Percentiles rank a stretch among this genome's conserved stretches.
phyloP scores from a whole-genome alignment of 768 basidiomycete genomes.

The Pholiota microspora region DNA sequence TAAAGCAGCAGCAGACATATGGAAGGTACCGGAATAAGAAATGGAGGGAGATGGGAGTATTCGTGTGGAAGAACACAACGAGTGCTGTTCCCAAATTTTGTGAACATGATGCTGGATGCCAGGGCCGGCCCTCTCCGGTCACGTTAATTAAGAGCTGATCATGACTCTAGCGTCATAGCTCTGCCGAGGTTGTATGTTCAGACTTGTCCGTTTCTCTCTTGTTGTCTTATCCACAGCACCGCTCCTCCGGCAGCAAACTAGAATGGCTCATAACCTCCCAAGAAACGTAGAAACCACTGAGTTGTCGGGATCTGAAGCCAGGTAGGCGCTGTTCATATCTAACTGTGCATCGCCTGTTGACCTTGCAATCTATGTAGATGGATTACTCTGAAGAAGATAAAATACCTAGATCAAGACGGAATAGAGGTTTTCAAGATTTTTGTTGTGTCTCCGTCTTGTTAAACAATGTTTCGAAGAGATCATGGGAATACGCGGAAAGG shows the following conservation, averaged over 20 bases:
- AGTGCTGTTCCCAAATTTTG: slow-evolving; percentile 1
- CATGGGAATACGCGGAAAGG: slow-evolving; percentile 91
- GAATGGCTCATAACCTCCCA: slow-evolving; percentile 30
- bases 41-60: background rate
- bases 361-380: slow-evolving; percentile 69
- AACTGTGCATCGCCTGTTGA: background rate
- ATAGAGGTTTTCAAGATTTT: slow-evolving; percentile 47
- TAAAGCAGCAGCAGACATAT: slow-evolving; percentile 53
- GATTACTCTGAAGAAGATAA: slow-evolving; percentile 80
- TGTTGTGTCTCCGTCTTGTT: slow-evolving; percentile 3
- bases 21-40: background rate
- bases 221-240: background rate
- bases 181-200: background rate
- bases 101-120: background rate
- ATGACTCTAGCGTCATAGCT: background rate
- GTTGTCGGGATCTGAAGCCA: slow-evolving; percentile 55
- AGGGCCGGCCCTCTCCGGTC: slow-evolving; percentile 7
- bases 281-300: slow-evolving; percentile 52
- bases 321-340: slow-evolving; percentile 33
- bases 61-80: background rate
- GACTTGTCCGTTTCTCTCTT: slow-evolving; percentile 1
- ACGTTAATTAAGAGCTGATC: background rate
- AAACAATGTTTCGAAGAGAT: slow-evolving; percentile 42
- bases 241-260: background rate
- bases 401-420: slow-evolving; percentile 77